Evolutionary conservation across 75 land plant genomes (phyloP).

Genomic region (Azolla pinnata): DNA sequence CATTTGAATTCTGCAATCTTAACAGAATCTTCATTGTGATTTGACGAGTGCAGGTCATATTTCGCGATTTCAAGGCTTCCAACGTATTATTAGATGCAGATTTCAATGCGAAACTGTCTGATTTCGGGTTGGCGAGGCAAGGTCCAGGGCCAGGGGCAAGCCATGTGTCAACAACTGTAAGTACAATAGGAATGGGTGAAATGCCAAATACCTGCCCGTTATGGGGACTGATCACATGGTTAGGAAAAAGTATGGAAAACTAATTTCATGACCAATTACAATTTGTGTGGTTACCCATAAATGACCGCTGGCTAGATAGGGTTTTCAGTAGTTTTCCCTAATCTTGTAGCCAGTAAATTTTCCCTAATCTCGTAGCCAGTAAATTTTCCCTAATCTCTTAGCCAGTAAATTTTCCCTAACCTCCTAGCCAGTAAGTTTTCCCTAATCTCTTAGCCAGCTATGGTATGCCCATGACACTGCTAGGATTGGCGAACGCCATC

Average conservation of each 20-base stretch:
- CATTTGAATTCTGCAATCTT: neutral
- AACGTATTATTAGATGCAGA: conserved; percentile 75
- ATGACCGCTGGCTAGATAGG: neutral
- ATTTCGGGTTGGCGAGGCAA: conserved; percentile 79
- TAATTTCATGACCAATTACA: too few species aligned
- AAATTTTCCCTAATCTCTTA: too few species aligned
- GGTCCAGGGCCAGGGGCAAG: conserved; percentile 61
- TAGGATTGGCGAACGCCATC: neutral
- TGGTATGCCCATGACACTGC: neutral
- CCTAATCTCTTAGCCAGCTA: too few species aligned
- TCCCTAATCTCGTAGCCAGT: too few species aligned
- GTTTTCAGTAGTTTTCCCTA: neutral
- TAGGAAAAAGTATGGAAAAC: too few species aligned
- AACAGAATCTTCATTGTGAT: neutral
- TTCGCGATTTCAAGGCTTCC: conserved; percentile 79
- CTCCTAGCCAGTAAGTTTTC: too few species aligned
- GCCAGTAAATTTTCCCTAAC: too few species aligned
- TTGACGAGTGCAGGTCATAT: conserved; percentile 45
- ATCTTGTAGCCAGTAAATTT: too few species aligned
- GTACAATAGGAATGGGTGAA: too few species aligned
- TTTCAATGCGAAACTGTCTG: conserved; percentile 82
- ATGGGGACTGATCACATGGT: too few species aligned
- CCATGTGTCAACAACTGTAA: conserved; percentile 86
- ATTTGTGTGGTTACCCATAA: neutral
- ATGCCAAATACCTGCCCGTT: too few species aligned